Evolutionary conservation across 2,329 filamentous ascomycete genomes (phyloP), one percentile per base, ranked within the genome.

Genomic region (Stenocarpella maydis): DNA sequence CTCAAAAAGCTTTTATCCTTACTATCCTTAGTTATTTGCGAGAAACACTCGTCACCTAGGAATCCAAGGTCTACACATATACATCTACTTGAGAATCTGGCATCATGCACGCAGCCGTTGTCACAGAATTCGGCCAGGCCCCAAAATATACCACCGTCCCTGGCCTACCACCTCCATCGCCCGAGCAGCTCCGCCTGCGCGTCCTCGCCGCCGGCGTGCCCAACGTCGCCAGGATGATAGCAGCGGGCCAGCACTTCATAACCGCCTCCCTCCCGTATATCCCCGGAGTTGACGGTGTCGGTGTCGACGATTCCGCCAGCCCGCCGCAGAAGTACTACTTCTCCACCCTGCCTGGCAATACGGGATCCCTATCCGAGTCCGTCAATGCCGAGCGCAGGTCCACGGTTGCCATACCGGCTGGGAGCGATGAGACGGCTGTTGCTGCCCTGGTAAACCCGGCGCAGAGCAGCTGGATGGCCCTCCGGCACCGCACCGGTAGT

Each of bases 381-480:
- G 77, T 88, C 76, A 87, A 85, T 70, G 79, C 87, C 14, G 80
- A 81, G 3, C 78, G 79, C 34, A 73, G 86, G 10, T 28, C 39
- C 12, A 24, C 55, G 39, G 61, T 67, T 1, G 28, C 80, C 2
- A 67, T 89, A 1, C 83, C 84, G 0, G 78, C 78, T 0, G 80
- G 77, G 7, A 79, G 83, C 10, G 83, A 87, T 72, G 79, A 83
- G 0, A 76, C 82, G 1, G 79, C 82, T 39, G 81, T 86, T 24
- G 87, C 87, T 0, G 85, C 81, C 0, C 78, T 85, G 63, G 79
- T 84, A 49, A 89, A 89, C 70, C 85, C 86, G 0, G 85, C 82
- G n/a, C 82, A 87, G 81, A 84, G 82, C 60, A 83, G 81, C 58
- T 89, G 86, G 86, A 87, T 88, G 85, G 87, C 85, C 4, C 77